phyloP scores from a whole-genome alignment of 2,329 filamentous ascomycete genomes.

The Cladosporium sp. region DNA sequence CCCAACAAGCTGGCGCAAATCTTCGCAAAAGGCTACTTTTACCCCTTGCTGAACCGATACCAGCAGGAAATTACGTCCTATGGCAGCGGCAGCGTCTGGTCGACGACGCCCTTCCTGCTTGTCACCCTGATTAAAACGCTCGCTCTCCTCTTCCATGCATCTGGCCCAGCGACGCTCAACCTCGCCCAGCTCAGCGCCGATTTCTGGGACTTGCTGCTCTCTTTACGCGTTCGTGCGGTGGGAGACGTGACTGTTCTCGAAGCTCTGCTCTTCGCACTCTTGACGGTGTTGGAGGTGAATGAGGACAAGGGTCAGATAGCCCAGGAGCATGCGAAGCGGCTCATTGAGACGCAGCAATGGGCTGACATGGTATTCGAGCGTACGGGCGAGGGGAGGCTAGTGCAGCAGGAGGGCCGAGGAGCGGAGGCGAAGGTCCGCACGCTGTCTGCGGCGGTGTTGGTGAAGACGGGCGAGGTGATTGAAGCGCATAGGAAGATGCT shows the following conservation, averaged over 20 bases:
- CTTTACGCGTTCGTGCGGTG: constrained; percentile 49
- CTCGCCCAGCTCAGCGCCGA: constrained; percentile 77
- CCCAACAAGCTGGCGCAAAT: constrained; percentile 74
- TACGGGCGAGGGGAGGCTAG: constrained; percentile 26
- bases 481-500: constrained; percentile 73
- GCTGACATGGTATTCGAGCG: constrained; percentile 65
- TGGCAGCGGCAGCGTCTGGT: constrained; percentile 46
- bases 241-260: constrained; percentile 56
- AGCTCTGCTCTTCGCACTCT: constrained; percentile 69
- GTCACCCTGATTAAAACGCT: constrained; percentile 80
- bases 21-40: constrained; percentile 74
- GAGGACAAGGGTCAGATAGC: constrained; percentile 65
- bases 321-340: constrained; percentile 63
- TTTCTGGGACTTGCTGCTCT: constrained; percentile 75
- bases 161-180: constrained; percentile 69
- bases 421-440: constrained; percentile 77
- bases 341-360: constrained; percentile 87
- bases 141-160: constrained; percentile 72
- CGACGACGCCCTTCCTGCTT: constrained; percentile 70
- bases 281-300: constrained; percentile 78
- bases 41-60: constrained; percentile 71
- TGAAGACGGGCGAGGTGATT: constrained; percentile 73
- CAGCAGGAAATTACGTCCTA: constrained; percentile 30
- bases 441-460: constrained; percentile 68
- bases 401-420: constrained; percentile 39